Base-by-base conservation (phyloP, 179 eudicot genomes). In the Silene vulgaris region DNA sequence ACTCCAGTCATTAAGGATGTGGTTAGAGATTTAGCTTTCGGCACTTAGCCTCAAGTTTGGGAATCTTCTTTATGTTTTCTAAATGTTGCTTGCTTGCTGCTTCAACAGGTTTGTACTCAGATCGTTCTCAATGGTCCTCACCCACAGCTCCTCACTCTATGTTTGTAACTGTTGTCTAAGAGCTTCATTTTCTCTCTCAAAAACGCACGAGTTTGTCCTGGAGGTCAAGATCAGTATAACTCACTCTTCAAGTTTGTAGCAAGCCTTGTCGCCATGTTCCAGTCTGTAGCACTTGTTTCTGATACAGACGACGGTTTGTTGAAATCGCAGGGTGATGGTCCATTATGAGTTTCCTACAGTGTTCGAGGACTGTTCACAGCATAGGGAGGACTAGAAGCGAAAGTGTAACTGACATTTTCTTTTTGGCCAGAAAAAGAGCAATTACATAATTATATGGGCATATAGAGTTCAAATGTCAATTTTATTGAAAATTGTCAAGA, bases 31-130 rank as follows among this genome's bases (percentile, higher is more conserved):
- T 23, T 23, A 23, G 26, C 26, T 23, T 23, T 23, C 26, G 26
- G 26, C 94, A 91, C 80, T 91, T 92, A 26, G 90, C 90, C 80
- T 91, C 97, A 26, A 91, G 97, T 86, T 82, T 88, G 50, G 94
- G 88, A 43, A 88, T 85, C 83, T 85, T 91, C 79, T 82, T 90
- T 12, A 90, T 87, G 79, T 89, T 81, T 57, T 91, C 94, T 65
- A 91, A 81, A 71, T 86, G 88, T 75, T 89, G 94, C 82, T 87
- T 91, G 77, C 92, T 90, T 64, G 94, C 92, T 61, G 84, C 81
- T 84, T 91, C 97, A 20, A 94, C 97, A 63, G 91, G 84, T 82
- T 81, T 19, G 85, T 78, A 81, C 95, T 90, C 77, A 90, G 74
- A 69, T 91, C 92, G 74, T 89, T 84, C 84, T 91, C 97, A 45